A percentile compares a stretch with the other conserved stretches of the same genome.
phyloP scores from a whole-genome alignment of 2,329 filamentous ascomycete species.

The Tolypocladium tundrense region DNA sequence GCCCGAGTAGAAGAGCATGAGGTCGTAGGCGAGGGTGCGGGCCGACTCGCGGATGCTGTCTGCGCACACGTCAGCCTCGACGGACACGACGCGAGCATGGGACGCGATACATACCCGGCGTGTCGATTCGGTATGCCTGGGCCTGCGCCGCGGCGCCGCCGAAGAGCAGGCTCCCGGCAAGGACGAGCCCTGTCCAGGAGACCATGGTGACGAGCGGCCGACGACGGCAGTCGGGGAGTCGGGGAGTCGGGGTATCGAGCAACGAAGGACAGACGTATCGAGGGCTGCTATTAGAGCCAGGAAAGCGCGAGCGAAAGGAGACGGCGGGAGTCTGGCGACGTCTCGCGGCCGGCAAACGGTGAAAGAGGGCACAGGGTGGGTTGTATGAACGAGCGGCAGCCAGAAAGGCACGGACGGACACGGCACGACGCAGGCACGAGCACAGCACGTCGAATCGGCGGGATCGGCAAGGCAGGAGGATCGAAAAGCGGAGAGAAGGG shows the following conservation, averaged over 20 bases:
- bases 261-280: too few relatives aligned
- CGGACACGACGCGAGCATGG: not conserved
- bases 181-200: not conserved
- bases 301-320: not conserved
- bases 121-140: slow-evolving; percentile 19
- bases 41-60: slow-evolving; percentile 36
- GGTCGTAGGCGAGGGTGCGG: slow-evolving; percentile 36
- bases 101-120: slow-evolving; percentile 13
- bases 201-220: not conserved
- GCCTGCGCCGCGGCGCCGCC: slow-evolving; percentile 13
- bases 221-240: too few relatives aligned
- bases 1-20: slow-evolving; percentile 40
- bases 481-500: not conserved
- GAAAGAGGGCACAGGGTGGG: not conserved
- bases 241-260: not conserved
- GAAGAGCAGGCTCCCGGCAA: slow-evolving; percentile 2
- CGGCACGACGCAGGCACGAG: not conserved
- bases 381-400: not conserved
- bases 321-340: not conserved
- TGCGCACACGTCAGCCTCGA: slow-evolving; percentile 10
- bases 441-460: not conserved
- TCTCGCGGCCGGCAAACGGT: not conserved
- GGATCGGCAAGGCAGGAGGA: not conserved
- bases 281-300: too few relatives aligned
- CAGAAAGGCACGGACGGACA: not conserved